A percentile compares a stretch with the other conserved stretches of the same genome.
Evolutionary conservation across 306 rosid genomes (phyloP).

Genomic region (Astragalus membranaceus): DNA sequence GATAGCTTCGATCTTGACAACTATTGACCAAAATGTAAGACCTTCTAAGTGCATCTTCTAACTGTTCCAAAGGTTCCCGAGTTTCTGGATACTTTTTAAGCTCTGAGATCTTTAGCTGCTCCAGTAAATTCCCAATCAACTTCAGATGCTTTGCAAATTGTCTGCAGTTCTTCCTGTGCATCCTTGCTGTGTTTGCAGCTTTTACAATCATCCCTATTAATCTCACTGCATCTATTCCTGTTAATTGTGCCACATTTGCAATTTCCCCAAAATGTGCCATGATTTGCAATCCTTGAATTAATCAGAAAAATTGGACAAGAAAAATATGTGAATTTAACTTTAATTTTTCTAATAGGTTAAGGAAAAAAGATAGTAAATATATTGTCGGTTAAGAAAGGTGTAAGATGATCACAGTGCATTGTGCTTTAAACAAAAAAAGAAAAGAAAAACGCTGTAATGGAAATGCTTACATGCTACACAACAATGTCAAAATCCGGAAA

Average conservation of each 20-base stretch:
- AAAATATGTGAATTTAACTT: too few species aligned
- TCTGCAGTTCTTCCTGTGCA: constrained; percentile 95
- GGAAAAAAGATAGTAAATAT: not conserved
- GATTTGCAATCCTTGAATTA: not conserved
- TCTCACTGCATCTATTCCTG: constrained; percentile 80
- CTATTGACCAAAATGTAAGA: constrained; percentile 80
- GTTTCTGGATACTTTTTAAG: constrained; percentile 88
- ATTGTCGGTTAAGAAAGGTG: constrained; percentile 3
- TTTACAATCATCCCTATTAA: constrained; percentile 83
- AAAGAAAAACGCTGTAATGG: not conserved
- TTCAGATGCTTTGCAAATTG: constrained; percentile 88
- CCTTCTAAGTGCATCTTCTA: constrained; percentile 93
- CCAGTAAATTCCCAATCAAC: constrained; percentile 86
- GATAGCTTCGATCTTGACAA: constrained; percentile 89
- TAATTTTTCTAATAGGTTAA: too few species aligned
- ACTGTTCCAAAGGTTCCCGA: constrained; percentile 90
- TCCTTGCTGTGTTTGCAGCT: constrained; percentile 84
- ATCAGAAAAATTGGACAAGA: not conserved
- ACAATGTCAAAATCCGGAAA: constrained; percentile 20
- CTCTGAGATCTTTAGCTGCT: constrained; percentile 94
- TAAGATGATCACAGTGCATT: not conserved
- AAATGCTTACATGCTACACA: not conserved
- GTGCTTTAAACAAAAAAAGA: not conserved
- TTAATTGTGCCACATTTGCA: constrained; percentile 84
- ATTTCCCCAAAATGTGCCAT: constrained; percentile 53